Conservation (phyloP, 495 filamentous ascomycete genomes). For the Glarea lozoyensis region DNA sequence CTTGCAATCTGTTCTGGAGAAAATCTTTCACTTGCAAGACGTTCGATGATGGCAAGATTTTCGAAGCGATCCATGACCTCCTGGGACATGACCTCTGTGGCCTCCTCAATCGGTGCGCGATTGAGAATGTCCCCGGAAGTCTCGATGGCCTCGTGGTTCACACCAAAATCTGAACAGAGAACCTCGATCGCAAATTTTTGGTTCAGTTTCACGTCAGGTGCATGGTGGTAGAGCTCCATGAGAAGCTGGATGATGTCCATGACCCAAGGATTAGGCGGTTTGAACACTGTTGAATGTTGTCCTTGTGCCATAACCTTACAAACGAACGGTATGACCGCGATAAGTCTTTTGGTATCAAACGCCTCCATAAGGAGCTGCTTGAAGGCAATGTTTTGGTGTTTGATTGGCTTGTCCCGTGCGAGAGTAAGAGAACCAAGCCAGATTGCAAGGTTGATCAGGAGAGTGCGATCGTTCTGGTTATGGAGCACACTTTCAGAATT, state of each 20-base stretch:
- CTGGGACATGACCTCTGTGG: conserved; percentile 47
- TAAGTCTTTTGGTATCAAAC: conserved; percentile 77
- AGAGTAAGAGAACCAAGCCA: conserved; percentile 95
- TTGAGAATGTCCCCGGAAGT: conserved; percentile 74
- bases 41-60: conserved; percentile 61
- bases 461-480: conserved; percentile 69
- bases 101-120: conserved; percentile 47
- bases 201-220: conserved; percentile 90
- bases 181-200: conserved; percentile 98
- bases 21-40: conserved; percentile 60
- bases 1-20: conserved; percentile 65
- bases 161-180: conserved; percentile 80
- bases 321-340: conserved; percentile 90
- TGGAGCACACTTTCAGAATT: conserved; percentile 80
- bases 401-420: conserved; percentile 90
- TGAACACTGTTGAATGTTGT: conserved; percentile 78
- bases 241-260: conserved; percentile 88
- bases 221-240: conserved; percentile 83
- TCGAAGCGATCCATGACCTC: conserved; percentile 73
- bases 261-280: conserved; percentile 90
- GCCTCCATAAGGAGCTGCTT: conserved; percentile 90
- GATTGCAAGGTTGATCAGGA: conserved; percentile 82
- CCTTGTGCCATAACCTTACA: conserved; percentile 89
- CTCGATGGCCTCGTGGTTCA: conserved; percentile 80
- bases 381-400: conserved; percentile 94